Evolutionary conservation across 805 yeast species (phyloP), one percentile per base, ranked within the genome.

Genomic region (Candida sithepensis): DNA sequence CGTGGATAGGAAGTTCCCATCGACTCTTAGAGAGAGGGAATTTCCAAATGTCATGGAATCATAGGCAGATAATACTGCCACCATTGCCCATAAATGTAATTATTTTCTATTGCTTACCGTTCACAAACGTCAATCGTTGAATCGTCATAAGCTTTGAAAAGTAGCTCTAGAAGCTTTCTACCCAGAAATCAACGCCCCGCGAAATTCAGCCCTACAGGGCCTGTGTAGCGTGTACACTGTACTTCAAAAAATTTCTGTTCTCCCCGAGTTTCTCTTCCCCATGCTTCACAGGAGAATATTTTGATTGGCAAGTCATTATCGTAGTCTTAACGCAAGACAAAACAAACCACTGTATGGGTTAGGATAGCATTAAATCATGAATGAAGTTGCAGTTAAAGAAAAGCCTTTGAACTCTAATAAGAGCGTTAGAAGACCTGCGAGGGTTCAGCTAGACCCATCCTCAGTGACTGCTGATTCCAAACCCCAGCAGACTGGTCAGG

Each of bases 1-100:
- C 6, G 98, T 61, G 9, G 65, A 60, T 89, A 45, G 94, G 89
- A 48, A 91, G 85, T 42, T 96, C 88, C 94, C 94, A 64, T 94
- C 97, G 44, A 92, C 96, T 41, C 94, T 71, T 39, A 92, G 66
- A 45, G 94, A 85, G 46, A 92, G 78, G 19, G 95, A 79, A 55
- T 85, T 84, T 37, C 88, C 95, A 65, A 89, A 88, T 0, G 94
- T 85, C 12, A 77, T 66, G 12, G 88, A 75, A 33, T 61, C 61
- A 51, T 55, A 63, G 13, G 67, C 67, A n/a, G 67, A 57, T 34
- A 37, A 8, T 28, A 23, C 39, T 32, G 19, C 42, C 30, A 41
- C 48, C 48, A 47, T 41, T n/a, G n/a, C 7, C 14, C 9, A 10
- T 24, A 24, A 10, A n/a, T n/a, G n/a, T n/a, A n/a, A n/a, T n/a